phyloP scores from a whole-genome alignment of 345 rosid species.

The Gossypium turneri region DNA sequence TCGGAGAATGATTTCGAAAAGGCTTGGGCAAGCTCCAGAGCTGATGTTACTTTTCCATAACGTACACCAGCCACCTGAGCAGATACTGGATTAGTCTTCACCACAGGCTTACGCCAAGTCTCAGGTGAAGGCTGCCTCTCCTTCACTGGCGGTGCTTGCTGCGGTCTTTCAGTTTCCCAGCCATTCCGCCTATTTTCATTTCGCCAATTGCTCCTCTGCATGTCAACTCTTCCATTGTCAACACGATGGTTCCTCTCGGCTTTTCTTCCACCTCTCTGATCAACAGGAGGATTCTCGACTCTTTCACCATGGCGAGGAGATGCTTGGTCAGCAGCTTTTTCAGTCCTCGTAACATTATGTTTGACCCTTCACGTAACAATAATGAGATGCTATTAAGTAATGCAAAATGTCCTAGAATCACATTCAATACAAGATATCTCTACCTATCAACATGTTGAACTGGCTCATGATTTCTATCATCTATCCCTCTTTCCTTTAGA shows the following conservation, averaged over 20 bases:
- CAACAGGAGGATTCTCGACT: slow-evolving; percentile 34
- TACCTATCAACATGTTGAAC: slow-evolving; percentile 58
- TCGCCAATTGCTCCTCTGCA: slow-evolving; percentile 57
- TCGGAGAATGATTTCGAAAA: slow-evolving; percentile 57
- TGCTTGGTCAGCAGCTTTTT: slow-evolving; percentile 43
- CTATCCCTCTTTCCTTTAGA: slow-evolving; percentile 66
- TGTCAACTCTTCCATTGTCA: slow-evolving; percentile 47
- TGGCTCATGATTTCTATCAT: slow-evolving; percentile 40
- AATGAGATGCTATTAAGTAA: background rate
- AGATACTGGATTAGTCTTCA: slow-evolving; percentile 47
- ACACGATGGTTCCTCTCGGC: slow-evolving; percentile 41
- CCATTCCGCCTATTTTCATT: slow-evolving; percentile 45
- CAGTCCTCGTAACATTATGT: slow-evolving; percentile 34
- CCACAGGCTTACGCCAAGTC: slow-evolving; percentile 69
- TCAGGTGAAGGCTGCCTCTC: slow-evolving; percentile 76
- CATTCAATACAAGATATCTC: background rate
- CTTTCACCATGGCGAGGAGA: slow-evolving; percentile 34
- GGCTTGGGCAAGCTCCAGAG: slow-evolving; percentile 74
- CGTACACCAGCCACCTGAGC: slow-evolving; percentile 42
- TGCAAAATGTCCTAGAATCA: slow-evolving; percentile 3
- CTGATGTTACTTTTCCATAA: slow-evolving; percentile 68
- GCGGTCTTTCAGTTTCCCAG: slow-evolving; percentile 40
- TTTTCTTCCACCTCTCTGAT: slow-evolving; percentile 45
- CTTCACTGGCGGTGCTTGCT: slow-evolving; percentile 7
- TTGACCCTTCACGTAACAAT: slow-evolving; percentile 37